Percentiles rank a stretch among this genome's conserved stretches.
Evolutionary conservation across 768 basidiomycete genomes (phyloP).

Genomic region (Termitomyces sp.): DNA sequence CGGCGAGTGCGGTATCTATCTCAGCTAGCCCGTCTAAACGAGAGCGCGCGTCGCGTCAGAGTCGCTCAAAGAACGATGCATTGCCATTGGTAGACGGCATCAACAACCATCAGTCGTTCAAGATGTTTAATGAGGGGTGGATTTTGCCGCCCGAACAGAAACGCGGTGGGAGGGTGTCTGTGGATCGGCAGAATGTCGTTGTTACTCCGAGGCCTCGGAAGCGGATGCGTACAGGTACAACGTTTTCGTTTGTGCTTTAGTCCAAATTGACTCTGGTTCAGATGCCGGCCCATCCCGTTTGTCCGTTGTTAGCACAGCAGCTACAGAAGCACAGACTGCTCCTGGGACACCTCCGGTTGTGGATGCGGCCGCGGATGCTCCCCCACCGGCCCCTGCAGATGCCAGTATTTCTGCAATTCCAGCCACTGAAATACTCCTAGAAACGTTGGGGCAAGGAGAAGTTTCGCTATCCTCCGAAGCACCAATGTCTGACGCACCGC

Average conservation of each 20-base stretch:
- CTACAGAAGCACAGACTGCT: slow-evolving; percentile 41
- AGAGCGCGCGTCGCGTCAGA: slow-evolving; percentile 11
- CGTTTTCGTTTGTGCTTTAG: slow-evolving; percentile 7
- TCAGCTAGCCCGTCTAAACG: slow-evolving; percentile 22
- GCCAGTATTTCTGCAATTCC: background rate
- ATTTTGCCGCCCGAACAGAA: slow-evolving; percentile 73
- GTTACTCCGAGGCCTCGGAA: slow-evolving; percentile 50
- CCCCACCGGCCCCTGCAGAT: background rate
- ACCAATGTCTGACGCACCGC: background rate
- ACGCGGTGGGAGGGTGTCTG: slow-evolving; percentile 49
- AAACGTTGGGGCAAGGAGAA: background rate
- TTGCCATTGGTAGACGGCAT: slow-evolving; percentile 67
- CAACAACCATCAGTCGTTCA: slow-evolving; percentile 69
- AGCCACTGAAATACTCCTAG: background rate
- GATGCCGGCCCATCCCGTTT: slow-evolving; percentile 38
- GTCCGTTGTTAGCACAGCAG: slow-evolving; percentile 41
- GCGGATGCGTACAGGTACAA: slow-evolving; percentile 41
- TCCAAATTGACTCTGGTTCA: slow-evolving; percentile 7
- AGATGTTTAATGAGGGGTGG: slow-evolving; percentile 83
- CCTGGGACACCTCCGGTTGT: slow-evolving; percentile 18
- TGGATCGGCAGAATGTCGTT: slow-evolving; percentile 35
- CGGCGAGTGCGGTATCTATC: slow-evolving; percentile 39
- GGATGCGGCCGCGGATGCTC: slow-evolving; percentile 10
- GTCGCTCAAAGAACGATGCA: slow-evolving; percentile 22
- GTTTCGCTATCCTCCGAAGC: background rate